Percentiles rank a stretch among this genome's conserved stretches.
These are phyloP conservation scores for Alternaria novae-zelandiae DNA, from an alignment of 2,329 filamentous ascomycete genomes.

Conservation along the genomic window DNA sequence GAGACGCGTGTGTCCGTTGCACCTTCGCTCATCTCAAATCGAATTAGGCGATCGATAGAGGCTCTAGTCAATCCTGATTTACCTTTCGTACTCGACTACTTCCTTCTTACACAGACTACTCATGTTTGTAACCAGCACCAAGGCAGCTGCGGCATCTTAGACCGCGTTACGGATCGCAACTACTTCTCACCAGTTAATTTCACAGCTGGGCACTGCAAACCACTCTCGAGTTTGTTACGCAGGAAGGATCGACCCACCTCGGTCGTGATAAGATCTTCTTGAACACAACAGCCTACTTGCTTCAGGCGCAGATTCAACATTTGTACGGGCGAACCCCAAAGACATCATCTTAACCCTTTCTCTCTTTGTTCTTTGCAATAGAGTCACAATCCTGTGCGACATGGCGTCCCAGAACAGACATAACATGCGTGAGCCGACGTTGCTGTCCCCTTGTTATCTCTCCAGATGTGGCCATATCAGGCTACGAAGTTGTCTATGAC, in stretches of 20 bases:
- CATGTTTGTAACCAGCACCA: slow-evolving; percentile 3
- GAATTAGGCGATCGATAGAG: neutral
- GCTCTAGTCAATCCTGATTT: neutral
- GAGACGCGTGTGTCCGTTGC: neutral
- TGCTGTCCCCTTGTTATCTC: neutral
- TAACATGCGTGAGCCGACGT: neutral
- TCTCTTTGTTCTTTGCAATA: neutral
- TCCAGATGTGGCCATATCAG: neutral
- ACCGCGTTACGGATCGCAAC: neutral
- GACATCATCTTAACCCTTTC: neutral
- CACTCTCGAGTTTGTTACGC: neutral
- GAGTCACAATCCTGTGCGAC: neutral
- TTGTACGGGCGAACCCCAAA: neutral
- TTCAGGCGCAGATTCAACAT: neutral
- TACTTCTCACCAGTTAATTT: neutral
- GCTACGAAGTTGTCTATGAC: neutral
- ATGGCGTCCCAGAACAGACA: neutral
- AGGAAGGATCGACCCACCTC: neutral
- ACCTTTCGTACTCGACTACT: neutral
- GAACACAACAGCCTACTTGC: neutral
- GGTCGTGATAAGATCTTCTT: neutral
- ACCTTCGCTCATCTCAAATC: neutral
- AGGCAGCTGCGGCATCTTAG: neutral
- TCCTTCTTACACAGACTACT: neutral
- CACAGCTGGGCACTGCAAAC: neutral